Base-by-base conservation (phyloP, 805 yeast species). In the Ogataea corticis region DNA sequence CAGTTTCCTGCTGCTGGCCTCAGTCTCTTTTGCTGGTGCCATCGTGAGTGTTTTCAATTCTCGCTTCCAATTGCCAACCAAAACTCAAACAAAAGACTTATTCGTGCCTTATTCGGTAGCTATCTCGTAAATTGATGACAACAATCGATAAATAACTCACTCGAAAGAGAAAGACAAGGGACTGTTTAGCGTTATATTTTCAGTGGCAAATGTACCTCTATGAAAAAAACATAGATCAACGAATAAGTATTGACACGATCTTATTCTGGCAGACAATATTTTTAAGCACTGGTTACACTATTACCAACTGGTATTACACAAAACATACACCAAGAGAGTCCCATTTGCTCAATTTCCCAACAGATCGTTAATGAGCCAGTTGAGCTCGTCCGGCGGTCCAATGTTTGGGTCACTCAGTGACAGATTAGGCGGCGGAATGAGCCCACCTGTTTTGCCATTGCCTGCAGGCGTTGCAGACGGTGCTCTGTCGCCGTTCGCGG, bases 301-400 rank as follows among this genome's bases (percentile, higher is more conserved):
- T 29, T 29, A 5, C 11, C 13, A 11, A 6, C n/a, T 21, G 5
- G 25, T 5, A 6, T 6, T 32, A 21, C 25, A 21, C 25, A 9
- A 21, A 6, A 21, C n/a, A 21, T 21, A 21, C 25, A 21, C 7
- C 25, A 5, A 21, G 9, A 21, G 7, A 21, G 9, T 18, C 10
- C 4, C 33, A n/a, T n/a, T n/a, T n/a, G n/a, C 12, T 14, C 52
- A 57, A 41, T 53, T 58, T 17, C 56, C 52, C 19, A 82, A 64
- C 42, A 85, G 73, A 54, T 84, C 91, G 63, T 80, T 83, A 30
- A 86, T 72, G 42, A 85, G 67, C 87, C 88, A 80, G 53, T 81
- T 79, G 50, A 86, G 67, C 58, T 86, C 95, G 44, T 83, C 85
- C 29, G 79, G 76, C 0, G 82, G 72, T 7, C 67, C 67, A 3